Percentiles rank a stretch among this genome's conserved stretches.
Conservation (phyloP, 2,329 filamentous ascomycete genomes). For the Falciphora oryzae region DNA sequence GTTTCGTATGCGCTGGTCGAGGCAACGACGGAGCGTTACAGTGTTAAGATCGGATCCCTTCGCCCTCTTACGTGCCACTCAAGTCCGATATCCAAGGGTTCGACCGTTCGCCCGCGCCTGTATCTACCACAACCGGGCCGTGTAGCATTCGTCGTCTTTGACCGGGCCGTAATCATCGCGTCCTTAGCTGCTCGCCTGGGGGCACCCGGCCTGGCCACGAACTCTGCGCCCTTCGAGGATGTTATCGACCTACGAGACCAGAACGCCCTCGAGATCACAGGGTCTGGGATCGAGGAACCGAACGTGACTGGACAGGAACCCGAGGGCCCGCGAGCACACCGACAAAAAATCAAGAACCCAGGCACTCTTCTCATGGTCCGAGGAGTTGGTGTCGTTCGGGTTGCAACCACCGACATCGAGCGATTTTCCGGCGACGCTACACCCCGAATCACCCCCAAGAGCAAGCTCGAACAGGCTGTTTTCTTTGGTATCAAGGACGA, state of each 20-base stretch:
- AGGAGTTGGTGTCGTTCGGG: slow-evolving; percentile 55
- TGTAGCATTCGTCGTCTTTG: slow-evolving; percentile 77
- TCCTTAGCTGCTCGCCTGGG: slow-evolving; percentile 65
- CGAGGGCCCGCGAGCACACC: slow-evolving; percentile 45
- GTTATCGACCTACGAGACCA: slow-evolving; percentile 71
- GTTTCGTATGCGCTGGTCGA: slow-evolving; percentile 73
- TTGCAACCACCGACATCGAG: slow-evolving; percentile 53
- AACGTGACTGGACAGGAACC: slow-evolving; percentile 25
- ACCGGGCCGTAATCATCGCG: slow-evolving; percentile 68
- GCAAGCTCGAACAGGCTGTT: slow-evolving; percentile 88
- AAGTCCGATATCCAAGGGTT: slow-evolving; percentile 40
- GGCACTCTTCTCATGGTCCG: slow-evolving; percentile 56
- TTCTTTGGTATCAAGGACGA: slow-evolving; percentile 80
- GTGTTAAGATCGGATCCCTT: slow-evolving; percentile 56
- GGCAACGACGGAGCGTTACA: slow-evolving; percentile 51
- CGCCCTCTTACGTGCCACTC: slow-evolving; percentile 63
- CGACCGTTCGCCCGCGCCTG: slow-evolving; percentile 52
- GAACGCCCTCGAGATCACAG: slow-evolving; percentile 56
- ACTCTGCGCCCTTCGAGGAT: slow-evolving; percentile 74
- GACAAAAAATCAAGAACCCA: slow-evolving; percentile 55
- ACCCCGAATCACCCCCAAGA: slow-evolving; percentile 69
- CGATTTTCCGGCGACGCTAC: slow-evolving; percentile 53
- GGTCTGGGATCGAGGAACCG: slow-evolving; percentile 60
- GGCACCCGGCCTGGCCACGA: slow-evolving; percentile 59
- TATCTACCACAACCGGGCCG: slow-evolving; percentile 74